Percentiles rank a stretch among this genome's conserved stretches.
These are phyloP conservation scores for Drechslerella dactyloides DNA, from an alignment of 2,329 filamentous ascomycete genomes.

Conservation along the genomic window DNA sequence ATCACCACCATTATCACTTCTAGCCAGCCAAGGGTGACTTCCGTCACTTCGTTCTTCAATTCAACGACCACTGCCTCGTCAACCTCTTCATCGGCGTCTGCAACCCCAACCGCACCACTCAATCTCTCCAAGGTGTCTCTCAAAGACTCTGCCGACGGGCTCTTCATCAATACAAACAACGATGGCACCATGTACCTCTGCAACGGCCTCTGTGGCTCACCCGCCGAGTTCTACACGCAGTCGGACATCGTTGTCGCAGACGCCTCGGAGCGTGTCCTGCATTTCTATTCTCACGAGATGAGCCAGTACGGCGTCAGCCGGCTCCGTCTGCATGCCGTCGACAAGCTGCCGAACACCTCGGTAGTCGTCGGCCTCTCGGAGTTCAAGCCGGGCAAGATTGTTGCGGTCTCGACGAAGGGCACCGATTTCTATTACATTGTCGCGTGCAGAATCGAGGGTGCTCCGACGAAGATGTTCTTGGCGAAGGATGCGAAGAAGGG, in stretches of 20 bases:
- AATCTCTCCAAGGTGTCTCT: conserved; percentile 18
- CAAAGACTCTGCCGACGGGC: conserved; percentile 30
- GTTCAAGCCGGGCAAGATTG: conserved; percentile 22
- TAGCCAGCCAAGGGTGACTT: neutral
- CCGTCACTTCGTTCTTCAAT: neutral
- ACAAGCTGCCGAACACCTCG: conserved; percentile 26
- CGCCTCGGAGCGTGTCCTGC: conserved; percentile 11
- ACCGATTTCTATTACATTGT: conserved; percentile 12
- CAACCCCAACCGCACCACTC: neutral
- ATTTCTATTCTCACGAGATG: conserved; percentile 25
- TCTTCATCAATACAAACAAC: conserved; percentile 36
- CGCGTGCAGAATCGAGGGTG: conserved; percentile 28
- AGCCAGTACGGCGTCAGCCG: conserved; percentile 32
- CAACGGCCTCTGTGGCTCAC: conserved; percentile 30
- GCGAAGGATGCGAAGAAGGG: conserved; percentile 24
- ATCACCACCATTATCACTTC: conserved; percentile 4
- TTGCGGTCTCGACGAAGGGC: conserved; percentile 12
- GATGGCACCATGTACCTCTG: conserved; percentile 42
- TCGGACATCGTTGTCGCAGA: conserved; percentile 27
- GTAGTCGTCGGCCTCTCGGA: conserved; percentile 31
- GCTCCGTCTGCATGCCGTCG: conserved; percentile 17
- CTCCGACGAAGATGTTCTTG: conserved; percentile 31
- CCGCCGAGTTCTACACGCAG: conserved; percentile 31
- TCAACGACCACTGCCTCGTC: conserved; percentile 11
- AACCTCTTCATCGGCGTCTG: conserved; percentile 5